A percentile compares a stretch with the other conserved stretches of the same genome.
Conservation (phyloP, 805 yeast genomes). For the Metschnikowia lachancei region DNA sequence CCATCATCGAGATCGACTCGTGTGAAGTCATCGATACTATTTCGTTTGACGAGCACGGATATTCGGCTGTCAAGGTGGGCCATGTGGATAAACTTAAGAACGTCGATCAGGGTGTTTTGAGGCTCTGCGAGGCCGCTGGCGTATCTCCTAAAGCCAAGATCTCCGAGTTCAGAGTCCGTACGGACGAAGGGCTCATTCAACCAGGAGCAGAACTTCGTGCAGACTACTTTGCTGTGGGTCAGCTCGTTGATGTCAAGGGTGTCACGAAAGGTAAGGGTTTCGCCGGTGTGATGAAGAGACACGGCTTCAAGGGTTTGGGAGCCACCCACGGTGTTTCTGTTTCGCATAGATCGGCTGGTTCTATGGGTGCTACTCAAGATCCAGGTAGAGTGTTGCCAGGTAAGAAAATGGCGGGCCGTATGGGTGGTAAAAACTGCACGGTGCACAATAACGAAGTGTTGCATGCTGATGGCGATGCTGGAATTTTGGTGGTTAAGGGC, state of each 20-base stretch:
- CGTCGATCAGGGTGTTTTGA: conserved; percentile 56
- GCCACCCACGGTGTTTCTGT: conserved; percentile 96
- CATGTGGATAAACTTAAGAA: conserved; percentile 69
- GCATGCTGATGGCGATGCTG: conserved; percentile 76
- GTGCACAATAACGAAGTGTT: conserved; percentile 73
- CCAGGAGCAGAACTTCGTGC: conserved; percentile 78
- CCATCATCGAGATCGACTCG: conserved; percentile 82
- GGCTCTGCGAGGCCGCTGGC: conserved; percentile 72
- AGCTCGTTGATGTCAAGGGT: conserved; percentile 76
- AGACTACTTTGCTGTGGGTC: conserved; percentile 80
- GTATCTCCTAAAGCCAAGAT: conserved; percentile 80
- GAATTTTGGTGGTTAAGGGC: conserved; percentile 82
- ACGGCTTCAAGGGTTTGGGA: conserved; percentile 81
- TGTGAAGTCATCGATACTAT: conserved; percentile 80
- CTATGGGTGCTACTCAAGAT: conserved; percentile 91
- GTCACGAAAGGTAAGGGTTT: conserved; percentile 92
- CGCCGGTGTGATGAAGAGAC: conserved; percentile 97
- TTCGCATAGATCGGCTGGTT: conserved; percentile 95
- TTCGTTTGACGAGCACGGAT: conserved; percentile 72
- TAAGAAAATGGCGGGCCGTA: conserved; percentile 96
- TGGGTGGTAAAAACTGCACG: conserved; percentile 79
- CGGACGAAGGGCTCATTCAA: conserved; percentile 62
- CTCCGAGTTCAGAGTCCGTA: conserved; percentile 77
- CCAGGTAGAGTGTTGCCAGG: conserved; percentile 98
- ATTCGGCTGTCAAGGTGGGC: conserved; percentile 84